Evolutionary conservation across 768 basidiomycete species (phyloP).

Genomic region (Pluteus cervinus): DNA sequence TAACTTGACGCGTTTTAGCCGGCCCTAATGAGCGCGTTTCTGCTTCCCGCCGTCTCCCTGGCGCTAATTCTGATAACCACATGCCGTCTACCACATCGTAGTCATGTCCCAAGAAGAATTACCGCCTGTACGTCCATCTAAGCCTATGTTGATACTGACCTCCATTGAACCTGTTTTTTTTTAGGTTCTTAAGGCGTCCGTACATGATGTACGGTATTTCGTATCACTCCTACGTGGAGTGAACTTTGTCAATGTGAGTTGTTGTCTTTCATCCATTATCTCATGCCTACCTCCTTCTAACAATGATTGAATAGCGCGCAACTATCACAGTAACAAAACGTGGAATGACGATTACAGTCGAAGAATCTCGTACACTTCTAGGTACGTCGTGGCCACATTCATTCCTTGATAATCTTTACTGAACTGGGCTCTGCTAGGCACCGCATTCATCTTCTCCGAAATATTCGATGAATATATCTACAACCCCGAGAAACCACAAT

Average conservation of each 20-base stretch:
- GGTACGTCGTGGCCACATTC: constrained; percentile 42
- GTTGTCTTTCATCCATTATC: constrained; percentile 1
- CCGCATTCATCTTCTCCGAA: constrained; percentile 72
- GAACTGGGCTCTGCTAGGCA: constrained; percentile 41
- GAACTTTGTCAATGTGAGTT: constrained; percentile 69
- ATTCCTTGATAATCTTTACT: neutral
- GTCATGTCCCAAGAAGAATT: too few species aligned
- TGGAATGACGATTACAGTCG: constrained; percentile 75
- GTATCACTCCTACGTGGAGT: constrained; percentile 75
- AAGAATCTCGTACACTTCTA: constrained; percentile 76
- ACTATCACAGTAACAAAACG: constrained; percentile 62
- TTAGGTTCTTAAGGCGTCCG: constrained; percentile 67
- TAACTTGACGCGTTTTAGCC: too few species aligned
- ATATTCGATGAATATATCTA: constrained; percentile 81
- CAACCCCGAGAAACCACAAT: constrained; percentile 33
- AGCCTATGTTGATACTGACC: too few species aligned
- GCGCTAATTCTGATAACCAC: too few species aligned
- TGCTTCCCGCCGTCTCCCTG: too few species aligned
- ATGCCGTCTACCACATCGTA: too few species aligned
- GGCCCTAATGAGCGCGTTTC: too few species aligned
- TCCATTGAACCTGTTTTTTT: too few species aligned
- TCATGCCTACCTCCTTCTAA: constrained; percentile 1
- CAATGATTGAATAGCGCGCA: constrained; percentile 48
- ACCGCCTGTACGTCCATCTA: too few species aligned
- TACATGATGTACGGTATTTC: constrained; percentile 80